Percentiles rank a stretch among this genome's conserved stretches.
phyloP scores from a whole-genome alignment of 2,329 filamentous ascomycete species.

The Cryphonectria nitschkei region DNA sequence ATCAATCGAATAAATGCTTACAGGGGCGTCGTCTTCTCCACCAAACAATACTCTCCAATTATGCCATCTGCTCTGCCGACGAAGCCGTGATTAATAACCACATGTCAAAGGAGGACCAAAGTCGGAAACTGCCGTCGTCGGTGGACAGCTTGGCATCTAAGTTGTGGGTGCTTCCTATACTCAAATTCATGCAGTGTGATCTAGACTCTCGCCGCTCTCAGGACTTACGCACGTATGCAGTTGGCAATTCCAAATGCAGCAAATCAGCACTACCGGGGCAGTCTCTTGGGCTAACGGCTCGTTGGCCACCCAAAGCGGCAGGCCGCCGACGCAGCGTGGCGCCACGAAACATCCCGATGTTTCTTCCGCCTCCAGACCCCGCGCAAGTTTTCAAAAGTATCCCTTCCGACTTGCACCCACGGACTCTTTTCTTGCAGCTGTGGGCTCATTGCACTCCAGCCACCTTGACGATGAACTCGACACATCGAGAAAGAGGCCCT shows the following conservation, averaged over 20 bases:
- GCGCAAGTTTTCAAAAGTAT: neutral
- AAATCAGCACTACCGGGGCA: neutral
- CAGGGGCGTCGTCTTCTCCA: neutral
- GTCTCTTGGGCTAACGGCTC: neutral
- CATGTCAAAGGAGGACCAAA: neutral
- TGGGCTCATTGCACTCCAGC: neutral
- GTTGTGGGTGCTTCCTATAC: neutral
- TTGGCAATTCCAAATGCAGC: neutral
- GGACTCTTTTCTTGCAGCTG: neutral
- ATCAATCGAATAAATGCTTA: neutral
- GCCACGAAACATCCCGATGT: neutral
- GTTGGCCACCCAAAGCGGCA: neutral
- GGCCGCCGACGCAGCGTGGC: too few species aligned
- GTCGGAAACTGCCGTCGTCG: neutral
- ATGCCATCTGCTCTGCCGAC: neutral
- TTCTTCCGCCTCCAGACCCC: too few species aligned
- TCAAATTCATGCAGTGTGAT: neutral
- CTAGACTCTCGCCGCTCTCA: neutral
- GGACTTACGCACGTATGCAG: neutral
- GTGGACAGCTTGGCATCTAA: neutral
- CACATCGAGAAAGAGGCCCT: neutral
- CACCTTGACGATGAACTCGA: conserved; percentile 8
- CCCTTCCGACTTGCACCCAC: neutral
- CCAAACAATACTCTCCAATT: neutral
- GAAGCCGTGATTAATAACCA: neutral